Base-by-base conservation (phyloP, 192 early-diverging fungal genomes). In the Rhizoclosmatium globosum region DNA sequence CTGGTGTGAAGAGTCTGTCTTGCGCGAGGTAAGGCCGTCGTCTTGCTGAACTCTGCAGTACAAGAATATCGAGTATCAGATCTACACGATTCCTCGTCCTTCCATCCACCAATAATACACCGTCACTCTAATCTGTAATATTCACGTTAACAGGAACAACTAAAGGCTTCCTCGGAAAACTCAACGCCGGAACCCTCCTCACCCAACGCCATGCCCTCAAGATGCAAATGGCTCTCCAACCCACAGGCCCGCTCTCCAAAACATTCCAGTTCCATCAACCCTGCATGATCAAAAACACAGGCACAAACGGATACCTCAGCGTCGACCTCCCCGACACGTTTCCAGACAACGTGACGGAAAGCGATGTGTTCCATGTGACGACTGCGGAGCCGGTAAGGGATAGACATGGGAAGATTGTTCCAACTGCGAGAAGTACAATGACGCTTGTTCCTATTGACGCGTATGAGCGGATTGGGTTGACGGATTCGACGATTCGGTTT, bases 1-100 rank as follows among this genome's bases (percentile, higher is more conserved):
- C 80, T 86, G 85, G 85, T 84, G 58, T 47, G 85, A 86, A 74
- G 85, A 86, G 57, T 77, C 82, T 11, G 82, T 86, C 11, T 65
- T 84, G 50, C 57, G 79, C 3, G 82, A 86, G 74, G 84, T 84
- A 56, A n/a, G 64, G n/a, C n/a, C n/a, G n/a, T n/a, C n/a, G n/a
- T n/a, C n/a, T n/a, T n/a, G n/a, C n/a, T n/a, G n/a, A n/a, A n/a
- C n/a, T n/a, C n/a, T n/a, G n/a, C n/a, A n/a, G n/a, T n/a, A n/a
- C n/a, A n/a, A n/a, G n/a, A n/a, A n/a, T n/a, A n/a, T n/a, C n/a
- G n/a, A n/a, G n/a, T n/a, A n/a, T n/a, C n/a, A n/a, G n/a, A n/a
- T n/a, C n/a, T n/a, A n/a, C n/a, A n/a, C n/a, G n/a, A n/a, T n/a
- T n/a, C n/a, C n/a, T n/a, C n/a, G n/a, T n/a, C n/a, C n/a, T n/a